Conservation (phyloP, 2,329 filamentous ascomycete genomes). For the Beauveria medogensis region DNA sequence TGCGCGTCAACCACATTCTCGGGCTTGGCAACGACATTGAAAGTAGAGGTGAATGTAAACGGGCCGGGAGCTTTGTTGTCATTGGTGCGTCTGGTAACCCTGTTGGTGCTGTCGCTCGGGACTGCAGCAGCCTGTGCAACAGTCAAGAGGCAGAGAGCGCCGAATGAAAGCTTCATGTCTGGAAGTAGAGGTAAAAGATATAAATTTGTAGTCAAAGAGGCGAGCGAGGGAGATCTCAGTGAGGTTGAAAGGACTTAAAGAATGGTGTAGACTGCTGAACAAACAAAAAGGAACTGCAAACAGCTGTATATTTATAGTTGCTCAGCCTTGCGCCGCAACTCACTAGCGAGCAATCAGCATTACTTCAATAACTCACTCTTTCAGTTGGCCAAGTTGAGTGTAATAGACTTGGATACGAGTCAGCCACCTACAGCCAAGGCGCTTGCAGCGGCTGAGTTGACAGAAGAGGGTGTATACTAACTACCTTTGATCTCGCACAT, state of each 20-base stretch:
- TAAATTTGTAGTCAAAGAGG: background rate
- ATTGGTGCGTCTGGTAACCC: background rate
- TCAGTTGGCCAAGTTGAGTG: background rate
- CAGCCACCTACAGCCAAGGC: background rate
- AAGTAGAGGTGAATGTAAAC: slow-evolving; percentile 40
- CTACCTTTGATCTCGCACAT: background rate
- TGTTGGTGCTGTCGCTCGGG: background rate
- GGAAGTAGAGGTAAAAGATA: background rate
- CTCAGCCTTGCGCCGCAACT: too few relatives aligned
- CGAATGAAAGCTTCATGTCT: background rate
- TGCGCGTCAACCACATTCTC: slow-evolving; percentile 40
- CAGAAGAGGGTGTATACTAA: background rate
- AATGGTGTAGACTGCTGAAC: background rate
- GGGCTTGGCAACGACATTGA: slow-evolving; percentile 38
- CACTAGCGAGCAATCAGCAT: too few relatives aligned
- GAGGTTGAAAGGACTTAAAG: background rate
- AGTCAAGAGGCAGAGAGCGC: background rate
- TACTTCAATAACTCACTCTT: background rate
- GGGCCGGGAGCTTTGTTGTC: slow-evolving; percentile 12
- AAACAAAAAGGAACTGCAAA: too few relatives aligned
- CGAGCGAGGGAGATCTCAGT: background rate
- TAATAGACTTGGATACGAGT: background rate
- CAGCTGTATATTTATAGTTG: background rate
- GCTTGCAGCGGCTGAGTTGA: background rate
- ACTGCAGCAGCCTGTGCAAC: background rate